Conservation (phyloP, 1,139 yeast genomes). For the Eremothecium coryli region DNA sequence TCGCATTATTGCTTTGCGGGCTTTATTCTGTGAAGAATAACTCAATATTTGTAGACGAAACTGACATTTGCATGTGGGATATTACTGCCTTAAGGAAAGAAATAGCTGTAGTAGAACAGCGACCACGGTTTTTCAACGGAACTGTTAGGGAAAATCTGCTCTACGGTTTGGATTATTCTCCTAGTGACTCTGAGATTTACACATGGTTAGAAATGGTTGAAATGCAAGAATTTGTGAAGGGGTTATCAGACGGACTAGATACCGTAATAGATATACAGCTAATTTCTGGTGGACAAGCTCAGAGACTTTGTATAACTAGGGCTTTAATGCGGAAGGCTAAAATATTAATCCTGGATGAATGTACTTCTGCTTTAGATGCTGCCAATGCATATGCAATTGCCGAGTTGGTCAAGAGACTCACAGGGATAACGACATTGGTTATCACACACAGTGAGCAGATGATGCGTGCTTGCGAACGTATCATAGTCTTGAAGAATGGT, state of each 20-base stretch:
- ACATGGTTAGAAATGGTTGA: slow-evolving; percentile 40
- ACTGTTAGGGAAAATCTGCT: slow-evolving; percentile 55
- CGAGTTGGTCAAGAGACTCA: slow-evolving; percentile 30
- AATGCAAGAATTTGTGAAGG: slow-evolving; percentile 42
- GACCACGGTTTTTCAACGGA: slow-evolving; percentile 56
- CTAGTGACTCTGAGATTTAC: slow-evolving; percentile 34
- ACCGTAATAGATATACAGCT: slow-evolving; percentile 49
- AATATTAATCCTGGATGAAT: slow-evolving; percentile 64
- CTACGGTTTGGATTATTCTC: slow-evolving; percentile 41
- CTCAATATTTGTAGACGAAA: slow-evolving; percentile 34
- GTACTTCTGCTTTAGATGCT: slow-evolving; percentile 70
- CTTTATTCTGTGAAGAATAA: slow-evolving; percentile 38
- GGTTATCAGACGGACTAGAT: slow-evolving; percentile 48
- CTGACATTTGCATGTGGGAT: slow-evolving; percentile 40
- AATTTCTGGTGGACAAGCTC: slow-evolving; percentile 76
- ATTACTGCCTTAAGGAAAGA: slow-evolving; percentile 41
- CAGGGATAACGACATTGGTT: slow-evolving; percentile 30
- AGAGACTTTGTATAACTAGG: slow-evolving; percentile 66
- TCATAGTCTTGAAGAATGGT: slow-evolving; percentile 41
- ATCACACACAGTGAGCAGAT: slow-evolving; percentile 54
- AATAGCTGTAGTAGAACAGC: slow-evolving; percentile 63
- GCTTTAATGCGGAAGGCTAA: slow-evolving; percentile 57
- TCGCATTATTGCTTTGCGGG: slow-evolving; percentile 45
- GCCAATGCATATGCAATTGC: slow-evolving; percentile 40
- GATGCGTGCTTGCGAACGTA: slow-evolving; percentile 41